phyloP scores from a whole-genome alignment of 345 rosid species.

The Sonneratia alba region DNA sequence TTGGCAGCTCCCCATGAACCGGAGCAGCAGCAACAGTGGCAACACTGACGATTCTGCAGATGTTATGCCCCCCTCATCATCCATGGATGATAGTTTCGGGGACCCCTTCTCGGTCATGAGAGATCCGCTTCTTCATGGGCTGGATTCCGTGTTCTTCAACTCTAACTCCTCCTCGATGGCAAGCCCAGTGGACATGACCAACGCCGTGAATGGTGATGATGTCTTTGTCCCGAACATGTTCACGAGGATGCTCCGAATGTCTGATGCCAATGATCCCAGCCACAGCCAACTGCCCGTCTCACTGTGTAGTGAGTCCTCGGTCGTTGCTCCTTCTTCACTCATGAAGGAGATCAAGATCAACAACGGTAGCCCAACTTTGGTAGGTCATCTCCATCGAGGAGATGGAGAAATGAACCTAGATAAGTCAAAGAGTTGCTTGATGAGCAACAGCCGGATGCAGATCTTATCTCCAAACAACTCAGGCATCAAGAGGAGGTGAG shows the following conservation, averaged over 20 bases:
- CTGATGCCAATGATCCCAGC: constrained; percentile 9
- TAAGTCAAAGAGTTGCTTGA: constrained; percentile 8
- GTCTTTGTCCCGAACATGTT: constrained; percentile 23
- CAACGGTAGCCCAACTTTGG: background rate
- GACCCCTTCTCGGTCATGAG: constrained; percentile 62
- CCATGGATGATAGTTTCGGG: constrained; percentile 39
- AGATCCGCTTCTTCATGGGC: constrained; percentile 55
- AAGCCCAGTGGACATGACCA: background rate
- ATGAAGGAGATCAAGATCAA: constrained; percentile 1
- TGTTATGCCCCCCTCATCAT: background rate
- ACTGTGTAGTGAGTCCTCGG: constrained; percentile 32
- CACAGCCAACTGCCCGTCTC: constrained; percentile 20
- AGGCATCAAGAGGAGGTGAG: constrained; percentile 80
- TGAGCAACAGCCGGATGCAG: constrained; percentile 38
- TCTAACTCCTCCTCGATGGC: background rate
- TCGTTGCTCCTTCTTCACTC: constrained; percentile 13
- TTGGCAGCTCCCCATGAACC: constrained; percentile 1
- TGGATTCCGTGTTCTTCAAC: background rate
- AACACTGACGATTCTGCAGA: background rate
- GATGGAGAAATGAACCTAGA: constrained; percentile 3
- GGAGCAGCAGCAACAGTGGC: background rate
- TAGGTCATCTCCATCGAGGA: background rate
- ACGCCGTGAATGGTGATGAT: background rate
- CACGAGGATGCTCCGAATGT: constrained; percentile 65
- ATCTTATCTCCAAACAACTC: constrained; percentile 84